phyloP scores from a whole-genome alignment of 2,329 filamentous ascomycete genomes.

The Neonectria punicea region DNA sequence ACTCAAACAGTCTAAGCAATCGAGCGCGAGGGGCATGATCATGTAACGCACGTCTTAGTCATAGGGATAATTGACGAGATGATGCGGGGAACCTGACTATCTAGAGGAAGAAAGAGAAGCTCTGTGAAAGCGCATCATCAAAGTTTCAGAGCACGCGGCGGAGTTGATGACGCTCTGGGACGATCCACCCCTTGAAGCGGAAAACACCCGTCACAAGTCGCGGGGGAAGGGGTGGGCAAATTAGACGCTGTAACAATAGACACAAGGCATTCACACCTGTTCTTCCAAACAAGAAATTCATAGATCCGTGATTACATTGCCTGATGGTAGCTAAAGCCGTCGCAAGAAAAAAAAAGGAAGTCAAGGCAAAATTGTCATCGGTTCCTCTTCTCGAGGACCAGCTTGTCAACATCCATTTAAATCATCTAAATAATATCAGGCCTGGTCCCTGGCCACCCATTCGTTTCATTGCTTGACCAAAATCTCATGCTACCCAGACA shows the following conservation, averaged over 20 bases:
- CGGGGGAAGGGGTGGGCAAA: neutral
- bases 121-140: slow-evolving; percentile 7
- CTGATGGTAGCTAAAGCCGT: slow-evolving; percentile 35
- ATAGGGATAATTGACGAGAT: slow-evolving; percentile 24
- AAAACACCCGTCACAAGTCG: neutral
- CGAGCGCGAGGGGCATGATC: slow-evolving; percentile 8
- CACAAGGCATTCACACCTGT: neutral
- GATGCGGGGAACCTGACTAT: slow-evolving; percentile 19
- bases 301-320: slow-evolving; percentile 35
- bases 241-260: slow-evolving; percentile 24
- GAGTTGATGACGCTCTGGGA: slow-evolving; percentile 14
- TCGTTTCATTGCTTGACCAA: slow-evolving; percentile 37
- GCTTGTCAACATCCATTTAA: slow-evolving; percentile 26
- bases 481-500: slow-evolving; percentile 38
- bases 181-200: neutral
- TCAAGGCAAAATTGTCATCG: slow-evolving; percentile 28
- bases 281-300: slow-evolving; percentile 22
- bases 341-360: slow-evolving; percentile 16
- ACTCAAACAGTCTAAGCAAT: slow-evolving; percentile 74
- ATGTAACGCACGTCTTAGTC: slow-evolving; percentile 16
- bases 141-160: slow-evolving; percentile 13
- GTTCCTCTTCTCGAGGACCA: slow-evolving; percentile 19
- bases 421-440: slow-evolving; percentile 41
- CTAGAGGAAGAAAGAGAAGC: slow-evolving; percentile 10
- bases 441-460: slow-evolving; percentile 35